A percentile compares a stretch with the other conserved stretches of the same genome.
phyloP scores from a whole-genome alignment of 2,329 filamentous ascomycete genomes.

The Penicillium sp. region DNA sequence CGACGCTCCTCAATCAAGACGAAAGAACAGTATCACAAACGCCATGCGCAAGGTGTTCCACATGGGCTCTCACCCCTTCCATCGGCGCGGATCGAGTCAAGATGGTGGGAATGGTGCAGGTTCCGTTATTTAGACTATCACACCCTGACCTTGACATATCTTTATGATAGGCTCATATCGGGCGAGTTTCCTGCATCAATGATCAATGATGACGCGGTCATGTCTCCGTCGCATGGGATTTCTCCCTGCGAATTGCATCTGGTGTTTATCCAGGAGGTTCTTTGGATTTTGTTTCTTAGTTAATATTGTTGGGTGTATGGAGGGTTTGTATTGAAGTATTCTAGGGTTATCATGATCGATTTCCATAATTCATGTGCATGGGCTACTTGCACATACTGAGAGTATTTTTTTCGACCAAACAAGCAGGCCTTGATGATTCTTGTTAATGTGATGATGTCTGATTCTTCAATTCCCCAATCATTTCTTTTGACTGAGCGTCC shows the following conservation, averaged over 20 bases:
- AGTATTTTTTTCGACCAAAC: constrained; percentile 1
- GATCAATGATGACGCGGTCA: background rate
- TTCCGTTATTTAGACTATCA: background rate
- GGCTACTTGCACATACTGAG: constrained; percentile 3
- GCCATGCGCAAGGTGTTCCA: constrained; percentile 45
- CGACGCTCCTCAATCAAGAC: constrained; percentile 21
- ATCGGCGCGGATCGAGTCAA: constrained; percentile 31
- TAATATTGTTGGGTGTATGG: constrained; percentile 5
- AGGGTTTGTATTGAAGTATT: background rate
- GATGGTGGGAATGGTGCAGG: constrained; percentile 2
- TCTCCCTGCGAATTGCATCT: constrained; percentile 6
- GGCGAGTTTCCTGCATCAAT: background rate
- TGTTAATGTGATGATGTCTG: background rate
- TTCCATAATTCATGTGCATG: constrained; percentile 4
- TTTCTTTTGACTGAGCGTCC: background rate
- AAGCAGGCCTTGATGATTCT: constrained; percentile 12
- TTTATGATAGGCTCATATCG: background rate
- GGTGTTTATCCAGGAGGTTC: constrained; percentile 4
- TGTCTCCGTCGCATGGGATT: background rate
- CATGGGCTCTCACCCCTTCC: constrained; percentile 39
- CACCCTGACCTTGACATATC: background rate
- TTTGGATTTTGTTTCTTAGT: constrained; percentile 4
- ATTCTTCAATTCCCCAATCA: background rate
- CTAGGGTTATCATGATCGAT: background rate
- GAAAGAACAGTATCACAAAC: constrained; percentile 38